Evolutionary conservation across 2,329 filamentous ascomycete genomes (phyloP), one percentile per base, ranked within the genome.

Genomic region (Podosphaera aphanis): DNA sequence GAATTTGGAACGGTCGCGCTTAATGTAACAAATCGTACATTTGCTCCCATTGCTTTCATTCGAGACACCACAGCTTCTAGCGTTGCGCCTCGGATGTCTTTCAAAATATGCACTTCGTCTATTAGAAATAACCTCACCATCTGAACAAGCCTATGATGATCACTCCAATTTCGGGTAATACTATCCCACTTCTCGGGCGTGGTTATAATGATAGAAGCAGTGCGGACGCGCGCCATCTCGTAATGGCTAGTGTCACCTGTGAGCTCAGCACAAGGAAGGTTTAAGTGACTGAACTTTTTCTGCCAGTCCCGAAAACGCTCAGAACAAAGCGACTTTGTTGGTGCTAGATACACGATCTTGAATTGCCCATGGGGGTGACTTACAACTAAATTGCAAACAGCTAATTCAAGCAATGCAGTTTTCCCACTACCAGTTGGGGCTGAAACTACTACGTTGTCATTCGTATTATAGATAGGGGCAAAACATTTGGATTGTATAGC

Each of bases 151-250:
- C 69, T 79, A 45, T 70, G 69, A 54, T 92, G 79, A 53, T 92
- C 83, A 53, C 77, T 75, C 84, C 84, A 92, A 56, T 83, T 86
- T 16, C 83, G 69, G 0, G 84, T 92, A 59, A 90, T 77, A 49
- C 82, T 88, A 57, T 93, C 83, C 83, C 83, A 92, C 56, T 92
- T 92, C 60, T 93, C 83, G 0, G 84, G 83, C 0, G 83, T 93
- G 0, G 84, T 90, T 50, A 92, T 70, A 52, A 93, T 88, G 50
- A 93, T 82, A 41, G 77, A 77, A 2, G 83, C 83, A 52, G 68
- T 73, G 49, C 83, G 77, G 5, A 88, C 78, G 46, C 70, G 73
- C 19, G 67, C 67, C 48, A 85, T 66, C 52, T 86, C 75, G 4
- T 64, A 61, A 44, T 70, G 66, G 33, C 81, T 77, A 0, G 81